Conservation (phyloP, 306 rosid genomes). For the Vigna trinervia region DNA sequence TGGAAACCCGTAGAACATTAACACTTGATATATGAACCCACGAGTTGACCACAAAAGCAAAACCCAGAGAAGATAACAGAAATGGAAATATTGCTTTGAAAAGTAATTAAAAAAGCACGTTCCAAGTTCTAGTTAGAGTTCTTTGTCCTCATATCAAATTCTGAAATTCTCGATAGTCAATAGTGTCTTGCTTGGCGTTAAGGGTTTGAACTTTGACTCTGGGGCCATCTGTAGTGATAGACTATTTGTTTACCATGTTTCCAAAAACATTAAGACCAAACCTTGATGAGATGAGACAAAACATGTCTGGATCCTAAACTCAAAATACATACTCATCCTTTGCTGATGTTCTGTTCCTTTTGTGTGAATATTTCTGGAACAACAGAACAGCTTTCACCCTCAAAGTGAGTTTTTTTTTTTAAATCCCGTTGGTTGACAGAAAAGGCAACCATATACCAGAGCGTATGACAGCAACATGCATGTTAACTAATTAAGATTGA, state of each 20-base stretch:
- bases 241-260: neutral
- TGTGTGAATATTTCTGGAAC: too few relatives aligned
- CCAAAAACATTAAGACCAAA: neutral
- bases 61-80: neutral
- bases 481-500: too few relatives aligned
- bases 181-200: conserved; percentile 7
- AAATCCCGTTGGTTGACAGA: too few relatives aligned
- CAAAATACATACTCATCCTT: neutral
- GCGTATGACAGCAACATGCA: too few relatives aligned
- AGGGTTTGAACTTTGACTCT: conserved; percentile 19
- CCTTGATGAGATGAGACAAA: neutral
- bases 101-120: neutral
- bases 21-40: neutral
- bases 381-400: too few relatives aligned
- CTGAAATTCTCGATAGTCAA: neutral
- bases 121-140: conserved; percentile 4
- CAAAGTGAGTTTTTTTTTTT: too few relatives aligned
- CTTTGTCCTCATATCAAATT: neutral
- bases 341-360: too few relatives aligned
- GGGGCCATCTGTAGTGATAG: neutral
- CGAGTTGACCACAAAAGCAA: neutral
- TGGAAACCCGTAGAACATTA: neutral
- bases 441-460: too few relatives aligned
- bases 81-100: neutral
- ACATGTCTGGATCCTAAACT: neutral